A percentile compares a stretch with the other conserved stretches of the same genome.
Conservation (phyloP, 441 rosid genomes). For the Erodium moschatum region DNA sequence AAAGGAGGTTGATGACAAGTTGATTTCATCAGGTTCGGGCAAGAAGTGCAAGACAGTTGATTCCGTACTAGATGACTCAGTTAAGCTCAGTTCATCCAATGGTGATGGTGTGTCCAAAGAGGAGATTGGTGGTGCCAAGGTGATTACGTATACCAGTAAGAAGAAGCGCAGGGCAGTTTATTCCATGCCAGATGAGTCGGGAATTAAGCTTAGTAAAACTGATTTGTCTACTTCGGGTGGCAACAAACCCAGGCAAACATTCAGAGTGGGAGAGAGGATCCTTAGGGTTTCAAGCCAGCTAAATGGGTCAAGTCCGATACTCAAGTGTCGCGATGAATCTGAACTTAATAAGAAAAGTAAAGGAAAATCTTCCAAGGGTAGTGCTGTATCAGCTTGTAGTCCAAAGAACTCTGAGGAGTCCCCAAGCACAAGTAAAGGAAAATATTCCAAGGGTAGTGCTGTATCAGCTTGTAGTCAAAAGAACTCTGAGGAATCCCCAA, state of each 20-base stretch:
- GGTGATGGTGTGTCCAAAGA: conserved; percentile 24
- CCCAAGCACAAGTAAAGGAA: conserved; percentile 8
- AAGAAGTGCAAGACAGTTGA: conserved; percentile 40
- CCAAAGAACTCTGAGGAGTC: conserved; percentile 20
- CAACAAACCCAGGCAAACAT: conserved; percentile 29
- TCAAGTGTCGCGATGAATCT: conserved; percentile 23
- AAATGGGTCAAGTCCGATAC: conserved; percentile 34
- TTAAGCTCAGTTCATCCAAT: conserved; percentile 6
- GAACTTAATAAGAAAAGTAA: background rate
- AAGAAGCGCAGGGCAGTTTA: conserved; percentile 35
- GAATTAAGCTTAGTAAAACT: conserved; percentile 26
- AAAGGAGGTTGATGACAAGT: background rate
- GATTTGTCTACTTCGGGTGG: conserved; percentile 18
- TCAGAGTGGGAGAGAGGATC: conserved; percentile 56
- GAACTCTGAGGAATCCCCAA: conserved; percentile 23
- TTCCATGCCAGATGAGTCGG: conserved; percentile 22
- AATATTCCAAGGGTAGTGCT: conserved; percentile 1
- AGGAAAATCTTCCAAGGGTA: conserved; percentile 2
- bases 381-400: conserved; percentile 6
- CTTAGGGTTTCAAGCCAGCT: conserved; percentile 55
- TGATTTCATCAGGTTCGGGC: conserved; percentile 7
- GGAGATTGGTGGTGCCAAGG: conserved; percentile 19
- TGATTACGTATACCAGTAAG: conserved; percentile 52
- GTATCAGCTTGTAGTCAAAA: background rate
- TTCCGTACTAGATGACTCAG: conserved; percentile 21